A percentile compares a stretch with the other conserved stretches of the same genome.
Evolutionary conservation across 1,139 yeast genomes (phyloP).

Genomic region (Suhomyces yuchorum): DNA sequence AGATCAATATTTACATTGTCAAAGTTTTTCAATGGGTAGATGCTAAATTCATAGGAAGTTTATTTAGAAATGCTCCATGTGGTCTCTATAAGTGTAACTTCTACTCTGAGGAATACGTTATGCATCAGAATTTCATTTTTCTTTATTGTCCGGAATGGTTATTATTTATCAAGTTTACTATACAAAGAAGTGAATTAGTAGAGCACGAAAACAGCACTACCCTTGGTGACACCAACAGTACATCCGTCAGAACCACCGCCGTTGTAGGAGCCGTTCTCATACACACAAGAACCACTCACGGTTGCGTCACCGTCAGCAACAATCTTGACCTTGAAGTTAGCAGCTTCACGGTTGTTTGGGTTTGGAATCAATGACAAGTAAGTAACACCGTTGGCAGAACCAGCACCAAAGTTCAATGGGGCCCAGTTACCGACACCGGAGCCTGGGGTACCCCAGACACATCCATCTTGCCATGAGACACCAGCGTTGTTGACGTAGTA

Average conservation of each 20-base stretch:
- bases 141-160: slow-evolving; percentile 1
- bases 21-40: too few relatives aligned
- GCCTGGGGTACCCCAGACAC: slow-evolving; percentile 85
- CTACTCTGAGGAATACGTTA: too few relatives aligned
- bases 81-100: too few relatives aligned
- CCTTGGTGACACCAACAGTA: slow-evolving; percentile 85
- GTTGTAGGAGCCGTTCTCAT: slow-evolving; percentile 74
- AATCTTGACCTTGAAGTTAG: slow-evolving; percentile 86
- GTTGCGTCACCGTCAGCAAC: slow-evolving; percentile 59
- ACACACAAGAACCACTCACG: slow-evolving; percentile 76
- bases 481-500: slow-evolving; percentile 98
- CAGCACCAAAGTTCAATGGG: slow-evolving; percentile 94
- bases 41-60: too few relatives aligned
- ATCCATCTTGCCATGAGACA: slow-evolving; percentile 83
- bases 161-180: neutral
- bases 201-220: slow-evolving; percentile 75
- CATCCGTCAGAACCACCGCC: slow-evolving; percentile 81
- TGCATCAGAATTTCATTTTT: neutral
- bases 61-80: too few relatives aligned
- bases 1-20: too few relatives aligned
- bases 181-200: slow-evolving; percentile 27
- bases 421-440: slow-evolving; percentile 97
- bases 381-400: slow-evolving; percentile 73
- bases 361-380: slow-evolving; percentile 93
- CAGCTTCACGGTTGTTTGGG: slow-evolving; percentile 78